Percentiles rank a stretch among this genome's conserved stretches.
Conservation (phyloP, 2,329 filamentous ascomycete species). For the Aspergillus luchuensis region DNA sequence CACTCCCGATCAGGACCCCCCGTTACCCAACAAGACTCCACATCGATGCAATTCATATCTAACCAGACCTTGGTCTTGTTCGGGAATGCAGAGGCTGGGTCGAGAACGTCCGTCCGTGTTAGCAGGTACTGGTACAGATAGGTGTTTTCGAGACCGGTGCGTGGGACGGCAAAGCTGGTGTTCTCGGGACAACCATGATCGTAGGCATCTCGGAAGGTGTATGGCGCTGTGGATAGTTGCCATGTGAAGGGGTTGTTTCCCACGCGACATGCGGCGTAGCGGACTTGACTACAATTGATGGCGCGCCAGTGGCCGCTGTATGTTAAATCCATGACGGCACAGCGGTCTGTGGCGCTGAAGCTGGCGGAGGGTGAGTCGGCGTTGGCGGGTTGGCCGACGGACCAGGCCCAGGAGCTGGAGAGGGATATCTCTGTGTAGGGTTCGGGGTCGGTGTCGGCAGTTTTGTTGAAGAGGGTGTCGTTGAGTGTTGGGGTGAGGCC, state of each 20-base stretch:
- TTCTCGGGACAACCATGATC: constrained; percentile 51
- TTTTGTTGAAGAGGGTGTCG: constrained; percentile 53
- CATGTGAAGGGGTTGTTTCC: constrained; percentile 59
- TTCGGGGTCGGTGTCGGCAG: constrained; percentile 50
- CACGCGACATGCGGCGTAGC: constrained; percentile 60
- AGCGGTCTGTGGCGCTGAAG: constrained; percentile 48
- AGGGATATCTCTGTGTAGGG: constrained; percentile 55
- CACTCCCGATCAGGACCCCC: constrained; percentile 59
- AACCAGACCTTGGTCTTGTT: constrained; percentile 53
- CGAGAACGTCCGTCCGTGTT: constrained; percentile 30
- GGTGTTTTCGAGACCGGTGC: constrained; percentile 64
- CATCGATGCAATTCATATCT: constrained; percentile 62
- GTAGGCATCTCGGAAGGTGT: constrained; percentile 49
- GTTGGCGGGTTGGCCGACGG: constrained; percentile 56
- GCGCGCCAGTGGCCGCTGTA: constrained; percentile 60
- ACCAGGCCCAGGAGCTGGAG: constrained; percentile 63
- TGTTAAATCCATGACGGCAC: constrained; percentile 56
- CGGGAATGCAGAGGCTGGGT: constrained; percentile 30
- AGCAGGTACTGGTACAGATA: constrained; percentile 55
- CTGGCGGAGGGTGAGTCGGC: constrained; percentile 34
- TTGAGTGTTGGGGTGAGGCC: constrained; percentile 65
- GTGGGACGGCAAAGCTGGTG: constrained; percentile 58
- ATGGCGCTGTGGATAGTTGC: constrained; percentile 50
- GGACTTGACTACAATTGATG: constrained; percentile 55
- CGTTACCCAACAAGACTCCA: constrained; percentile 62